phyloP scores from a whole-genome alignment of 2,329 filamentous ascomycete species.

The Bipolaris victoriae region DNA sequence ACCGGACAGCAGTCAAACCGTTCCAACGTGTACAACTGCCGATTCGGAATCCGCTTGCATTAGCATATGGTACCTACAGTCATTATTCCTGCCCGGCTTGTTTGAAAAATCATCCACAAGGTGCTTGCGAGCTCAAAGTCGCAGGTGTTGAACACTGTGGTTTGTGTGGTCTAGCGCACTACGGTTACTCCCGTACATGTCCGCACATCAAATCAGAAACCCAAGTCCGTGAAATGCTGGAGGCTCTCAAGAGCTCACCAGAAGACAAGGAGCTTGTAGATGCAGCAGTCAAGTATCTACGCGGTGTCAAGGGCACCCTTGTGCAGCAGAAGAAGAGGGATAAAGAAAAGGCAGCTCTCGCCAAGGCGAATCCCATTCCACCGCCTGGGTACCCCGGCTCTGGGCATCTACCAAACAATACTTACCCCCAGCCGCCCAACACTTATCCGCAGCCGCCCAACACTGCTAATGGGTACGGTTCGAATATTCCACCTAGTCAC shows the following conservation, averaged over 20 bases:
- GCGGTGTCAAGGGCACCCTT: slow-evolving; percentile 62
- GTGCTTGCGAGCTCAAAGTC: slow-evolving; percentile 66
- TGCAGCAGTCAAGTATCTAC: slow-evolving; percentile 62
- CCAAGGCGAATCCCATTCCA: slow-evolving; percentile 6
- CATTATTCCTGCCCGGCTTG: slow-evolving; percentile 60
- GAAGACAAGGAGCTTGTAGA: slow-evolving; percentile 62
- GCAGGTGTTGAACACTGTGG: slow-evolving; percentile 67
- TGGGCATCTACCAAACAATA: not conserved
- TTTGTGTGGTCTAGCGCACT: slow-evolving; percentile 68
- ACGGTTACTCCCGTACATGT: slow-evolving; percentile 63
- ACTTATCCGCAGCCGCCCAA: not conserved
- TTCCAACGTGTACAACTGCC: slow-evolving; percentile 42
- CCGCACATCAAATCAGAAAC: slow-evolving; percentile 67
- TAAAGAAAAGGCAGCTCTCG: slow-evolving; percentile 35
- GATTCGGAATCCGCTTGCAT: slow-evolving; percentile 35
- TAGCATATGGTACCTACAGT: slow-evolving; percentile 25
- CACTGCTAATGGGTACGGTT: not conserved
- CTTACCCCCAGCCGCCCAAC: not conserved
- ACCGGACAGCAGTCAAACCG: slow-evolving; percentile 36
- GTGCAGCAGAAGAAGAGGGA: slow-evolving; percentile 59
- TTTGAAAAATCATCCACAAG: slow-evolving; percentile 58
- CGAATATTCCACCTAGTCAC: not conserved
- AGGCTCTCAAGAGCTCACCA: slow-evolving; percentile 63
- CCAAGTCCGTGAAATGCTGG: slow-evolving; percentile 68
- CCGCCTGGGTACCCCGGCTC: not conserved